phyloP scores from a whole-genome alignment of 148 eudicot genomes.

The Nepenthes mirabilis region DNA sequence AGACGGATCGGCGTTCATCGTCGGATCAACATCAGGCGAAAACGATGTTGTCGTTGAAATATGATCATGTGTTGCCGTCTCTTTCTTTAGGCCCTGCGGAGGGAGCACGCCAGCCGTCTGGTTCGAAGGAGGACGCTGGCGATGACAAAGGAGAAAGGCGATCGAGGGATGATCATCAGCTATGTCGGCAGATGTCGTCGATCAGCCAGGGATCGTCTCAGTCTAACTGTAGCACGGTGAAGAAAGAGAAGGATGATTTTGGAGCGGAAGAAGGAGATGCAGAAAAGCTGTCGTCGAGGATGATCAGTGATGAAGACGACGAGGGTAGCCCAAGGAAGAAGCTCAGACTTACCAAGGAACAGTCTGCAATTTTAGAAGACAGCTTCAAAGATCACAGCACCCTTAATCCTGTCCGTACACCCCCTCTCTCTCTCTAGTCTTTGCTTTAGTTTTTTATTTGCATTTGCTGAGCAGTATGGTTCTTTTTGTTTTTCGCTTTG shows the following conservation, averaged over 20 bases:
- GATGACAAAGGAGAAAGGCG: too few relatives aligned
- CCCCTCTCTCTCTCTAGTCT: background rate
- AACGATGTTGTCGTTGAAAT: too few relatives aligned
- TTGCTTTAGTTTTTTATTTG: background rate
- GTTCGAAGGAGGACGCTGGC: too few relatives aligned
- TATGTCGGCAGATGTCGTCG: too few relatives aligned
- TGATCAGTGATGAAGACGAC: slow-evolving; percentile 27
- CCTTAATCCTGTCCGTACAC: slow-evolving; percentile 29
- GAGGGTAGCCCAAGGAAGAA: slow-evolving; percentile 34
- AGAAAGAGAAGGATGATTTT: slow-evolving; percentile 25
- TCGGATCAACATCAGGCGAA: too few relatives aligned
- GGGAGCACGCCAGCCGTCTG: too few relatives aligned
- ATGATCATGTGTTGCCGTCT: too few relatives aligned
- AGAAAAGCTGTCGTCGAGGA: slow-evolving; percentile 10
- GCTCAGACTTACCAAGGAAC: slow-evolving; percentile 33
- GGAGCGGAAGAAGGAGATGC: slow-evolving; percentile 20
- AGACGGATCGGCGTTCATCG: too few relatives aligned
- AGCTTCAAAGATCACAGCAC: slow-evolving; percentile 36
- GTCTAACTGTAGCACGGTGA: slow-evolving; percentile 6
- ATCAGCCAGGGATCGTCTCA: too few relatives aligned
- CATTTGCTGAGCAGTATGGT: too few relatives aligned
- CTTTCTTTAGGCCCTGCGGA: too few relatives aligned
- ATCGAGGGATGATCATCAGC: too few relatives aligned
- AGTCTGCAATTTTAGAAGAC: slow-evolving; percentile 37
- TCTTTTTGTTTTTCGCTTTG: background rate